phyloP scores from a whole-genome alignment of 352 stramenopile species.

The Halophytophthora batemanensis region DNA sequence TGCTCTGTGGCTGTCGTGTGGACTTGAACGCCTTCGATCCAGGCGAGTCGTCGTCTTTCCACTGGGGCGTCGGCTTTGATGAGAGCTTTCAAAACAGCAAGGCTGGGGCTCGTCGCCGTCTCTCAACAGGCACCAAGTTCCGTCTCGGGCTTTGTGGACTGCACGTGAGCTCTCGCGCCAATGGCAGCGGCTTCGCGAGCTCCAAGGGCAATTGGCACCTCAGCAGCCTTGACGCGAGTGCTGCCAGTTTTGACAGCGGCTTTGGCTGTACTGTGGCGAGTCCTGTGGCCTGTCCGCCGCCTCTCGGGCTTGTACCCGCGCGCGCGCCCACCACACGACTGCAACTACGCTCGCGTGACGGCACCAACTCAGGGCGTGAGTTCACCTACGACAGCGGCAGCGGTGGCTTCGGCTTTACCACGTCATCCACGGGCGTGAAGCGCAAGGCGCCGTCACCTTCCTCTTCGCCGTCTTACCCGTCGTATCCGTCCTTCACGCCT shows the following conservation, averaged over 20 bases:
- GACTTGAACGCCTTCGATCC: constrained; percentile 17
- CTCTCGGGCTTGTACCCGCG: constrained; percentile 12
- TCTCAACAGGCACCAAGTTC: constrained; percentile 15
- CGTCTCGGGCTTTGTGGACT: constrained; percentile 16
- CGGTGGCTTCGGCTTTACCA: not conserved
- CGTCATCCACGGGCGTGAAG: constrained; percentile 15
- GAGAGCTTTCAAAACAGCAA: constrained; percentile 13
- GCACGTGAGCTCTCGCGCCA: constrained; percentile 10
- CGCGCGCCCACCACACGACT: constrained; percentile 10
- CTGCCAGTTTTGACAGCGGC: no score
- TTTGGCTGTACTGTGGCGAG: no score
- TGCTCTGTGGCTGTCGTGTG: constrained; percentile 13
- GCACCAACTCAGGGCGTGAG: constrained; percentile 1
- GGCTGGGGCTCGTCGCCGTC: constrained; percentile 4
- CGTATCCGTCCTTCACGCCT: constrained; percentile 17
- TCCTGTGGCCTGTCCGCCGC: constrained; percentile 19
- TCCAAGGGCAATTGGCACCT: no score
- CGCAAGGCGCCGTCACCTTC: constrained; percentile 10
- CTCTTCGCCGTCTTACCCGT: no score
- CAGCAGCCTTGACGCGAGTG: no score
- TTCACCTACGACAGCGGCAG: constrained; percentile 6
- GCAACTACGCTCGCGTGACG: constrained; percentile 12
- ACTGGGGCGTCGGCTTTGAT: constrained; percentile 23
- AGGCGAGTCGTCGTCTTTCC: constrained; percentile 11
- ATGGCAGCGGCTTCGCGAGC: no score